phyloP scores from a whole-genome alignment of 495 filamentous ascomycete species.

The Daldinia loculata region DNA sequence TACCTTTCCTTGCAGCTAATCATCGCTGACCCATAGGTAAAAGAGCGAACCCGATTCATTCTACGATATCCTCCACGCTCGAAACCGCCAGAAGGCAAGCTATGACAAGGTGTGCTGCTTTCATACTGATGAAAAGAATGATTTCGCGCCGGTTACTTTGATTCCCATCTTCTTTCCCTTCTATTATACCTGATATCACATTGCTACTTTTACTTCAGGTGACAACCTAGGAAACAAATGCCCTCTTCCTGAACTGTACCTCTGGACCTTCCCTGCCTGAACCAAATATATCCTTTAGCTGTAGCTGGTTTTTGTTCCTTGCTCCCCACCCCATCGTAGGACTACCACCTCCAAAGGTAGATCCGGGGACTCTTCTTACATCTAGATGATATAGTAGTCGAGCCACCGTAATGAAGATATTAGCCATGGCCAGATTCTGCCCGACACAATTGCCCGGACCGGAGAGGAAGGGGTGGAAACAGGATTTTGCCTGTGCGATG shows the following conservation, averaged over 20 bases:
- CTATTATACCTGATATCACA: background rate
- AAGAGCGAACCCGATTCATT: background rate
- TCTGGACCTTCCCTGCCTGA: constrained; percentile 15
- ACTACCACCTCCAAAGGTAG: constrained; percentile 23
- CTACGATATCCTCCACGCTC: background rate
- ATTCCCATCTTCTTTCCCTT: background rate
- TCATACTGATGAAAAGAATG: background rate
- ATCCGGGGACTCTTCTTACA: constrained; percentile 19
- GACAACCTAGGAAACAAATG: background rate
- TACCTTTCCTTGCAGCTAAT: background rate
- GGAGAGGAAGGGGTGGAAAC: constrained; percentile 36
- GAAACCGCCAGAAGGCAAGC: background rate
- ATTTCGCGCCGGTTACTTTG: background rate
- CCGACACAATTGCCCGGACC: constrained; percentile 46
- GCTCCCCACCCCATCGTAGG: constrained; percentile 9
- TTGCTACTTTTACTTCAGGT: background rate
- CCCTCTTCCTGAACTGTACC: constrained; percentile 27
- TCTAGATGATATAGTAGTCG: constrained; percentile 27
- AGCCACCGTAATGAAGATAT: constrained; percentile 39
- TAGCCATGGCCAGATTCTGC: constrained; percentile 45
- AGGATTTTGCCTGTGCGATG: constrained; percentile 4
- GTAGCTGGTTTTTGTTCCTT: constrained; percentile 17
- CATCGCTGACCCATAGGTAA: background rate
- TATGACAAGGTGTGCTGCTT: background rate
- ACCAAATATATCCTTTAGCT: constrained; percentile 21